phyloP scores from a whole-genome alignment of 768 basidiomycete genomes.

The Pulveroboletus sp. region DNA sequence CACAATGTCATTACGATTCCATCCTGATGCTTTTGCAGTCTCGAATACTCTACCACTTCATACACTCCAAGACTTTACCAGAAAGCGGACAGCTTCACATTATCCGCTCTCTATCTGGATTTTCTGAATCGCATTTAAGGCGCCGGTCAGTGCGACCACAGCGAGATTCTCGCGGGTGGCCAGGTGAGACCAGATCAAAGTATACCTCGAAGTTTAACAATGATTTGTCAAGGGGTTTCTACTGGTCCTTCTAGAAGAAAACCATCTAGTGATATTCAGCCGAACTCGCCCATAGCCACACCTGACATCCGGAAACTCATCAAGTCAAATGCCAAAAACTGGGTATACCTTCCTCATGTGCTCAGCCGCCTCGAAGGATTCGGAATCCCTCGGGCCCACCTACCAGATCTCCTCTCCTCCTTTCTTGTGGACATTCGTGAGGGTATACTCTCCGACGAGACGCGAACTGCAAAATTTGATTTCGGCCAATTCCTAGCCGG shows the following conservation, averaged over 20 bases:
- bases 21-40: conserved; percentile 23
- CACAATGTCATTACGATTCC: neutral
- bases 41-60: conserved; percentile 11
- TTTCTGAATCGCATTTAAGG: neutral
- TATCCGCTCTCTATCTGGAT: conserved; percentile 15
- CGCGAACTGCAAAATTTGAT: conserved; percentile 31
- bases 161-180: conserved; percentile 2
- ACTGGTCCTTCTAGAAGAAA: conserved; percentile 1
- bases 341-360: conserved; percentile 36
- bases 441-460: conserved; percentile 25
- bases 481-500: conserved; percentile 39
- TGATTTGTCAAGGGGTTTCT: neutral
- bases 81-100: conserved; percentile 13
- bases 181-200: neutral
- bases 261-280: neutral
- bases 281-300: neutral
- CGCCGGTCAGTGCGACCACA: neutral
- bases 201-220: neutral
- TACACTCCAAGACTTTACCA: conserved; percentile 12
- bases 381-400: conserved; percentile 44
- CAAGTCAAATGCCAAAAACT: conserved; percentile 34
- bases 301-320: conserved; percentile 29
- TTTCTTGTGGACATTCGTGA: conserved; percentile 40
- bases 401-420: conserved; percentile 38
- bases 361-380: conserved; percentile 43